Base-by-base conservation (phyloP, 192 early-diverging fungal genomes). In the Gaertneriomyces semiglobifer region DNA sequence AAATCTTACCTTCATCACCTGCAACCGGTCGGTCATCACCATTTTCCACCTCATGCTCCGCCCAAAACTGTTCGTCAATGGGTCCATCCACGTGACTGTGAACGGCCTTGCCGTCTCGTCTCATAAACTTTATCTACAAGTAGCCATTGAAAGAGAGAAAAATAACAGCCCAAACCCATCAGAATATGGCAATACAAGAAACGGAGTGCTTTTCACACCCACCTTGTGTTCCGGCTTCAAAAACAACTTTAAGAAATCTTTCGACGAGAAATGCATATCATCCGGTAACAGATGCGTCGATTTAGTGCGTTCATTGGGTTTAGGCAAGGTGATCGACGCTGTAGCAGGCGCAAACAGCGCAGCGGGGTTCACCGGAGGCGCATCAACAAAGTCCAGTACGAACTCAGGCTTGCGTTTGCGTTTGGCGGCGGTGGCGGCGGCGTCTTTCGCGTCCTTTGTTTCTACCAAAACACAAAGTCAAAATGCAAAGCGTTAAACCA, bases 271-370 rank as follows among this genome's bases (percentile, higher is more conserved):
- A 60, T 86, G 83, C 60, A 91, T 81, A 74, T 97, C 95, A 50
- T 93, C 90, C 9, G 92, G 95, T 14, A 97, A 81, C 41, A 91
- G 71, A 67, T 91, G 83, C 44, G 70, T 72, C n/a, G 10, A 42
- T 38, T 53, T 55, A 69, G 70, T 77, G 70, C 68, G 75, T 75
- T 73, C 83, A 77, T 10, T 75, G 54, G 33, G 80, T 74, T 75
- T 87, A 6, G 86, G 76, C 62, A 89, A 65, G 2, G 74, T 77
- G 38, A 90, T 85, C 19, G 77, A 77, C 7, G 75, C 68, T 3
- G 71, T 77, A 9, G 85, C 75, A 18, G 80, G 69, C 16, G 86
- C 90, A 88, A 97, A 97, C 44, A 95, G 68, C 42, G 68, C 68
- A 11, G 33, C 60, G 7, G 40, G 18, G 47, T 58, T 62, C n/a